A percentile compares a stretch with the other conserved stretches of the same genome.
phyloP scores from a whole-genome alignment of 768 basidiomycete genomes.

The Pisolithus marmoratus region DNA sequence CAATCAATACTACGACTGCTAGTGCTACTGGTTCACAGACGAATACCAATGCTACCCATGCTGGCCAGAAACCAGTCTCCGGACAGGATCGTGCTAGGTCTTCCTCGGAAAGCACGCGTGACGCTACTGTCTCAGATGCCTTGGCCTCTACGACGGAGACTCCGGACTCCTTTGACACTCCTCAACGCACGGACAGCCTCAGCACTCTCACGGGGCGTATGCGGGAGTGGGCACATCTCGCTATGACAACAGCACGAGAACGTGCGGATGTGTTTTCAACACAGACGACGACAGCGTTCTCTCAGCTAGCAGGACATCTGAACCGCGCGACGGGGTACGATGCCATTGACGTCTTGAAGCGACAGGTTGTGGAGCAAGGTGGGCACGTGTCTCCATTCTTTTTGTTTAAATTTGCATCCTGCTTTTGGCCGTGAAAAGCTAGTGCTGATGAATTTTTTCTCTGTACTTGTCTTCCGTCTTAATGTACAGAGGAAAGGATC shows the following conservation, averaged over 20 bases:
- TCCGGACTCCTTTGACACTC: background rate
- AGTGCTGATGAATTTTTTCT: no score
- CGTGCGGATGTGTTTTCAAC: conserved; percentile 55
- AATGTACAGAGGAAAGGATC: conserved; percentile 56
- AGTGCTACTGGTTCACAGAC: background rate
- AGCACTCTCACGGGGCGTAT: conserved; percentile 33
- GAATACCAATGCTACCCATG: background rate
- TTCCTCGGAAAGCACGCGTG: no score
- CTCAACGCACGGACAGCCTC: conserved; percentile 9
- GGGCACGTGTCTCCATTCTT: conserved; percentile 16
- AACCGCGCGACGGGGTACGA: conserved; percentile 91
- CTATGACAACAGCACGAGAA: conserved; percentile 35
- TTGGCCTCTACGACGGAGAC: background rate
- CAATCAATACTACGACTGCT: background rate
- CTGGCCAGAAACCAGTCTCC: background rate
- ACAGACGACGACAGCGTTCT: conserved; percentile 54
- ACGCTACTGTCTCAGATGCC: background rate
- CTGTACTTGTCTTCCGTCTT: conserved; percentile 4
- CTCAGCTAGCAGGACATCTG: conserved; percentile 69
- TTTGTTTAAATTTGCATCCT: background rate
- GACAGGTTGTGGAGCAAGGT: conserved; percentile 79
- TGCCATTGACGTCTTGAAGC: conserved; percentile 78
- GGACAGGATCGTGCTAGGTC: background rate
- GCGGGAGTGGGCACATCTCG: conserved; percentile 42
- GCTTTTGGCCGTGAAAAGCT: no score